Evolutionary conservation across 1,284 basidiomycete genomes (phyloP), one percentile per base, ranked within the genome.

Genomic region (Ganoderma multipileum): DNA sequence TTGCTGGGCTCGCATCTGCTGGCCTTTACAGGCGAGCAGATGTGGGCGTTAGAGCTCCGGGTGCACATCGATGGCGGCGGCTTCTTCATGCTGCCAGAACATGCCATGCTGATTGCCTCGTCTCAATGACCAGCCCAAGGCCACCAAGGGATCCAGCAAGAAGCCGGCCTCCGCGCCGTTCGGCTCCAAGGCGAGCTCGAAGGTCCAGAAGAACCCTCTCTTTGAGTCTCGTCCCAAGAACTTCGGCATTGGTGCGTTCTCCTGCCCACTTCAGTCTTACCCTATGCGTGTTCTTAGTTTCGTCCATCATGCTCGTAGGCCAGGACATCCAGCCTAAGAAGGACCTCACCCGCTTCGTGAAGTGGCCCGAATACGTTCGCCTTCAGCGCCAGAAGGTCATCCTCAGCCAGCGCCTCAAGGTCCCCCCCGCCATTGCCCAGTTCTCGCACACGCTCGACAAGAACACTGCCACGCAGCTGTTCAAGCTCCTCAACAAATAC

Each of bases 311-410:
- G 68, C 3, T 72, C n/a, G 16, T 38, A 97, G 96, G 97, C 80
- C 95, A 97, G 86, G 95, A 98, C 84, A 90, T 99, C 79, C 95
- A 93, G 79, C 97, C 93, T 78, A 89, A 89, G 82, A 90, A 89
- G 70, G 97, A 99, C 85, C 85, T 99, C 75, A 98, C 95, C 73
- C 95, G 97, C 82, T 99, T 99, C 85, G 95, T 99, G 85, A 99
- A 98, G 86, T 99, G 97, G 97, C 97, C 97, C 76, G 96, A 97
- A 86, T 99, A 99, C 81, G 92, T 99, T 76, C 95, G 96, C 80
- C 93, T 99, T 71, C 97, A 99, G 83, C 93, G 97, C 82, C 97
- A 99, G 85, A 98, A 97, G 87, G 96, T 99, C 79, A 98, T 99
- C 85, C 93, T 99, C 74, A 87, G 95, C 90, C 96, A 99, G 86